Evolutionary conservation across 1,139 yeast genomes (phyloP).

Genomic region (Hansenula sp.): DNA sequence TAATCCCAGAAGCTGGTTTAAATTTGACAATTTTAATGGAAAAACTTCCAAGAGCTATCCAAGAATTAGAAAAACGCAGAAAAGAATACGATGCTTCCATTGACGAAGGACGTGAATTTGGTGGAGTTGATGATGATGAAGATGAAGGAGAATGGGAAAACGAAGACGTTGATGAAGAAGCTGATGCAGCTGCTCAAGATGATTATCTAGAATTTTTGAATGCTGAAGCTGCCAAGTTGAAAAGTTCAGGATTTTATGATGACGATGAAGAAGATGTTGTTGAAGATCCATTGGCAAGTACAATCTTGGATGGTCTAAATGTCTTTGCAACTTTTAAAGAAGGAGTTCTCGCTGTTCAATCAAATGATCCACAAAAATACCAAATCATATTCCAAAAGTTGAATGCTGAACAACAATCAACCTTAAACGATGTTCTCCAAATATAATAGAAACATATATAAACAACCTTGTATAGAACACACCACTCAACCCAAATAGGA

Average conservation of each 20-base stretch:
- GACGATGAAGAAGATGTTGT: constrained; percentile 51
- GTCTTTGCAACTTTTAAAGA: constrained; percentile 51
- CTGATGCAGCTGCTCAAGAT: constrained; percentile 32
- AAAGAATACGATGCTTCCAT: constrained; percentile 43
- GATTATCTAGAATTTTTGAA: constrained; percentile 42
- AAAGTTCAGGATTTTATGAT: constrained; percentile 34
- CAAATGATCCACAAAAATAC: constrained; percentile 31
- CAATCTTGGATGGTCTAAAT: constrained; percentile 72
- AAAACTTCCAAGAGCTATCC: constrained; percentile 67
- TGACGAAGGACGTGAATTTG: too few species aligned
- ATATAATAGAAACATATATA: background rate
- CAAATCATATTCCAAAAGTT: constrained; percentile 26
- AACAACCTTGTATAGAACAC: too few species aligned
- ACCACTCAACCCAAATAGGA: too few species aligned
- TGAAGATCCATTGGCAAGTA: constrained; percentile 79
- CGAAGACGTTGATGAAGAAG: constrained; percentile 42
- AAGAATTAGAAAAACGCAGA: constrained; percentile 57
- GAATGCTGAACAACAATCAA: constrained; percentile 29
- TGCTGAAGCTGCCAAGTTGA: constrained; percentile 37
- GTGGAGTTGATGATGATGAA: constrained; percentile 25
- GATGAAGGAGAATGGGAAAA: constrained; percentile 28
- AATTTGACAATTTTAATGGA: constrained; percentile 47
- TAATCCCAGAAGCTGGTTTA: constrained; percentile 36
- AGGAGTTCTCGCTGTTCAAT: constrained; percentile 25
- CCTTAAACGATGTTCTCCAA: background rate